phyloP scores from a whole-genome alignment of 352 stramenopile species.

The Phytopythium aichiense region DNA sequence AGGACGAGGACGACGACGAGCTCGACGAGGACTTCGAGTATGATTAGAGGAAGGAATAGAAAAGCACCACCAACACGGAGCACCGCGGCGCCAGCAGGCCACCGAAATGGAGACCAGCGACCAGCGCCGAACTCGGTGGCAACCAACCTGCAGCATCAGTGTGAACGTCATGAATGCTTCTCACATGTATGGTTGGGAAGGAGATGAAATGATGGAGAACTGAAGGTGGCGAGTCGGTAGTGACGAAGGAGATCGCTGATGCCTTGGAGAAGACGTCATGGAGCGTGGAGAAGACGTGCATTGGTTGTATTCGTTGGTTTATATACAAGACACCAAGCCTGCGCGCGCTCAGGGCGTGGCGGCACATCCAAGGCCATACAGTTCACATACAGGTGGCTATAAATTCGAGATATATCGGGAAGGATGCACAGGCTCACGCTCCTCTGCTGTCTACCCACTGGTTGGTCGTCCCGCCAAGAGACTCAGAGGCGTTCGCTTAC shows the following conservation, averaged over 20 bases:
- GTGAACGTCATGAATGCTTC: too few relatives aligned
- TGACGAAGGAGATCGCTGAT: neutral
- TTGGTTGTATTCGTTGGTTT: slow-evolving; percentile 3
- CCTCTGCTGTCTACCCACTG: neutral
- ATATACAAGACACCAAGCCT: neutral
- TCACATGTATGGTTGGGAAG: too few relatives aligned
- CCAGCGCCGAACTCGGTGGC: too few relatives aligned
- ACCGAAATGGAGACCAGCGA: too few relatives aligned
- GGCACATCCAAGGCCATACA: slow-evolving; percentile 4
- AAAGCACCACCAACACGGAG: slow-evolving; percentile 11
- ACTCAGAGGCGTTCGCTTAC: slow-evolving; percentile 18
- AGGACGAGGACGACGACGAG: slow-evolving; percentile 59
- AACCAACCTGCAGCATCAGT: too few relatives aligned
- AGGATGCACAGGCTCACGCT: neutral
- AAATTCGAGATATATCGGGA: slow-evolving; percentile 7
- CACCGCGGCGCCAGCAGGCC: too few relatives aligned
- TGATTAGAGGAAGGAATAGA: slow-evolving; percentile 54
- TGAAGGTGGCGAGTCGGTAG: neutral
- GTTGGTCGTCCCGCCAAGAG: too few relatives aligned
- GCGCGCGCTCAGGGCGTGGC: neutral
- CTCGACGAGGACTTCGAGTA: slow-evolving; percentile 63
- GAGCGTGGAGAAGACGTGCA: neutral
- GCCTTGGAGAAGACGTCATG: neutral
- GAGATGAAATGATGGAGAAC: neutral
- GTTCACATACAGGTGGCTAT: slow-evolving; percentile 1